These are phyloP conservation scores for Penicillium capsulatum DNA, from an alignment of 2,329 filamentous ascomycete genomes.

Conservation along the genomic window DNA sequence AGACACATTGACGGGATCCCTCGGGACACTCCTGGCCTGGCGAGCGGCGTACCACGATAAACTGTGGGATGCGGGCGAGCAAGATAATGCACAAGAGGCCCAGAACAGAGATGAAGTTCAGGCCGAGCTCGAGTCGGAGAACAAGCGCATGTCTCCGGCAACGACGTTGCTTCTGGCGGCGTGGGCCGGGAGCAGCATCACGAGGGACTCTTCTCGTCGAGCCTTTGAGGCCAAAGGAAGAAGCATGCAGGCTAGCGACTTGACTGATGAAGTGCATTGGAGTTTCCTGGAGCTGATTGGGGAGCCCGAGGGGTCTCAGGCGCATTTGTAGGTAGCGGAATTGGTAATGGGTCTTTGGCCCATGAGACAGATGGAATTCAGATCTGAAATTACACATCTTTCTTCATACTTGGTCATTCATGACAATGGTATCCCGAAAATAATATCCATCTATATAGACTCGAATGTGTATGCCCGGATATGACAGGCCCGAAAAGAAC, in stretches of 20 bases:
- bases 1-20: constrained; percentile 83
- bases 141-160: constrained; percentile 53
- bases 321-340: constrained; percentile 33
- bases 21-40: constrained; percentile 88
- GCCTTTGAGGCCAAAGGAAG: constrained; percentile 83
- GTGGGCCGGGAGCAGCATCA: constrained; percentile 82
- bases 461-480: no score
- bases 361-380: no score
- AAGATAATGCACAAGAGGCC: constrained; percentile 30
- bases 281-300: constrained; percentile 79
- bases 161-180: constrained; percentile 70
- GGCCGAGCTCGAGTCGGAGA: constrained; percentile 42
- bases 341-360: no score
- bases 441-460: no score
- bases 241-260: constrained; percentile 84
- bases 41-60: constrained; percentile 78
- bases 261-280: constrained; percentile 82
- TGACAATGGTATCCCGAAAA: no score
- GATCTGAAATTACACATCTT: no score
- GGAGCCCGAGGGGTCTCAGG: constrained; percentile 53
- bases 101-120: constrained; percentile 40
- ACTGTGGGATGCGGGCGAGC: constrained; percentile 61
- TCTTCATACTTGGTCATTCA: no score
- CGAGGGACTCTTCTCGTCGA: constrained; percentile 81
- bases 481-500: no score